Base-by-base conservation (phyloP, 257 asterid species). In the Penstemon eatonii region DNA sequence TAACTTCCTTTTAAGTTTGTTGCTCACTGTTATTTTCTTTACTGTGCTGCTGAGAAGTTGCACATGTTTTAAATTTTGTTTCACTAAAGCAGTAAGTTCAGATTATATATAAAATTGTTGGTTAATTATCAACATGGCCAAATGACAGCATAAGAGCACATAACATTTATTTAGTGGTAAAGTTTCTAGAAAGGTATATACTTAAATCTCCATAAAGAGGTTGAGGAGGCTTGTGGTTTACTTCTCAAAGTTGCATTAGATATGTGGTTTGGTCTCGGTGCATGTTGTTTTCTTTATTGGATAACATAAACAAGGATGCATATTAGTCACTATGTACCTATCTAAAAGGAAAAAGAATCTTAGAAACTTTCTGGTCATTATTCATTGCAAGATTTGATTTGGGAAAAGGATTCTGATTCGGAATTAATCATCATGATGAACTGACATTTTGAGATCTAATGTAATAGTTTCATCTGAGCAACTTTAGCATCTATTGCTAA, bases 371-470 rank as follows among this genome's bases (percentile, higher is more conserved):
- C 64, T 54, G 57, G 25, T 25, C 54, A 49, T 9, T 65, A 60
- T 56, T 43, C 51, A 33, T 47, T 42, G 12, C 62, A 51, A 59
- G 74, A 70, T 70, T 64, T 70, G 74, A 54, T 73, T 70, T 59
- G n/a, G 63, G 47, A 25, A 62, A 41, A 41, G 18, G 56, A 37
- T 57, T 60, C 19, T 52, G 51, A 58, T 55, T 52, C 5, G 69
- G 59, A 54, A 25, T 47, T 12, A 38, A 25, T 25, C 33, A 25
- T 0, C 33, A 25, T 0, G 33, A 56, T 1, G 25, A 57, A 4
- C 25, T 63, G 62, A 46, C 49, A 44, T 41, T 50, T 61, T 47
- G 38, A 55, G 63, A 37, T 71, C 18, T 50, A 12, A 64, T 56
- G 54, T 56, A 25, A 62, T 19, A 41, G 33, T 4, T 45, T 44